Base-by-base conservation (phyloP, 2,329 filamentous ascomycete species). In the Alternaria arbusti region DNA sequence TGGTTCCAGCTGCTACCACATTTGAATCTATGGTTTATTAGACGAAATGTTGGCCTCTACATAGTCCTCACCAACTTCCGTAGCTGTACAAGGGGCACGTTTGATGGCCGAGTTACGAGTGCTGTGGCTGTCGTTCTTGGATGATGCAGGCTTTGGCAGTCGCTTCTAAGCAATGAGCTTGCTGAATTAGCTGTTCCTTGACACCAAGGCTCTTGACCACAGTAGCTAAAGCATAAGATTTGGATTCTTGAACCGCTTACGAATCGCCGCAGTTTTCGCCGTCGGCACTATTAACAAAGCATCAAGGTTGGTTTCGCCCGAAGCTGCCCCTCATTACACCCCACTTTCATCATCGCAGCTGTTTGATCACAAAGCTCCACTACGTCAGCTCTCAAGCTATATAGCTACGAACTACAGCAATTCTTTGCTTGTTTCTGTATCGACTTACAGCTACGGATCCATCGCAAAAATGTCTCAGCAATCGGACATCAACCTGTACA, bases 401-500 rank as follows among this genome's bases (percentile, higher is more conserved):
- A 52, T 52, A 52, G 49, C 49, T 28, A 52, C 28, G 1, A 11
- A 40, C 5, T 9, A n/a, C 46, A 22, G 15, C 10, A 17, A 22
- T 6, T 28, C 13, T 17, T 17, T 36, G 20, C 4, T 25, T 45
- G 11, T 30, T 44, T 17, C 13, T 20, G 26, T 43, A 15, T 6
- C 51, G 8, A 52, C 43, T 20, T 11, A 45, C 17, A 12, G 8
- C 47, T 47, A 36, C n/a, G n/a, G 20, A 40, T 13, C 22, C 28
- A 52, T 10, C 43, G 45, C 55, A 52, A 74, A 74, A 70, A 64
- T 76, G 28, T 71, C 74, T 28, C 64, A 73, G 57, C 68, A 72
- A 52, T 84, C 91, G 6, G 85, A 91, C 70, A 93, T 97, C 73
- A 91, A 89, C 46, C 87, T 97, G 28, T 96, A 96, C 83, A 97